Percentiles rank a stretch among this genome's conserved stretches.
Evolutionary conservation across 2,329 filamentous ascomycete genomes (phyloP).

Genomic region (Nigrograna mackinnonii): DNA sequence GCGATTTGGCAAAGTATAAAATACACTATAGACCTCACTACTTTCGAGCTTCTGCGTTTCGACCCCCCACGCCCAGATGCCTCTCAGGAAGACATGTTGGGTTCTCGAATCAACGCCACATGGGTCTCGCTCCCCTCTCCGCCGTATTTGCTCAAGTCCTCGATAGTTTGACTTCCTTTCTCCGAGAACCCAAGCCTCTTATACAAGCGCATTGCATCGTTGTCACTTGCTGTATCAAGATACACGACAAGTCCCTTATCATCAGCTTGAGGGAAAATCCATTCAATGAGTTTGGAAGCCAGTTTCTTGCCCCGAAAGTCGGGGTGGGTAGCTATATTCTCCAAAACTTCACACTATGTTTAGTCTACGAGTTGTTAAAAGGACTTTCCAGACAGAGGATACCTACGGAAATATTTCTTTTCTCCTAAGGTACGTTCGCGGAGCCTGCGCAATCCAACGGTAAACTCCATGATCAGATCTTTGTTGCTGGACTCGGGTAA

Average conservation of each 20-base stretch:
- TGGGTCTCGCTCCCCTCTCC: slow-evolving; percentile 18
- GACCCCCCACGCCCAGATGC: too few species aligned
- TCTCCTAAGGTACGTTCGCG: slow-evolving; percentile 13
- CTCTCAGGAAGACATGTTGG: too few species aligned
- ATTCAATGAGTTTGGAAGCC: slow-evolving; percentile 21
- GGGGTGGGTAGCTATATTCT: slow-evolving; percentile 32
- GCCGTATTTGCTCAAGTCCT: slow-evolving; percentile 19
- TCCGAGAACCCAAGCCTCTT: slow-evolving; percentile 29
- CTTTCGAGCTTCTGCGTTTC: too few species aligned
- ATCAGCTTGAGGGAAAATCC: slow-evolving; percentile 19
- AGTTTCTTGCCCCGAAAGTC: slow-evolving; percentile 24
- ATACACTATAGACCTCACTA: too few species aligned
- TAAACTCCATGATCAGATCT: slow-evolving; percentile 26
- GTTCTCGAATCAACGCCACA: slow-evolving; percentile 16
- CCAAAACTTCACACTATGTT: too few species aligned
- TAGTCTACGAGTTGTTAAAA: too few species aligned
- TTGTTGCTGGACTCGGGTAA: slow-evolving; percentile 28
- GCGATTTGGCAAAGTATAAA: too few species aligned
- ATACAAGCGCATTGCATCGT: slow-evolving; percentile 25
- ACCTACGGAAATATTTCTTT: slow-evolving; percentile 15
- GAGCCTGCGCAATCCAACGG: slow-evolving; percentile 14
- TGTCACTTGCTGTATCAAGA: slow-evolving; percentile 29
- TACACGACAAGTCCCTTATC: slow-evolving; percentile 20
- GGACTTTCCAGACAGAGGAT: not conserved
- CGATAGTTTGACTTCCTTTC: slow-evolving; percentile 14